Percentiles rank a stretch among this genome's conserved stretches.
Conservation (phyloP, 2,329 filamentous ascomycete species). For the Colletotrichum incanum region DNA sequence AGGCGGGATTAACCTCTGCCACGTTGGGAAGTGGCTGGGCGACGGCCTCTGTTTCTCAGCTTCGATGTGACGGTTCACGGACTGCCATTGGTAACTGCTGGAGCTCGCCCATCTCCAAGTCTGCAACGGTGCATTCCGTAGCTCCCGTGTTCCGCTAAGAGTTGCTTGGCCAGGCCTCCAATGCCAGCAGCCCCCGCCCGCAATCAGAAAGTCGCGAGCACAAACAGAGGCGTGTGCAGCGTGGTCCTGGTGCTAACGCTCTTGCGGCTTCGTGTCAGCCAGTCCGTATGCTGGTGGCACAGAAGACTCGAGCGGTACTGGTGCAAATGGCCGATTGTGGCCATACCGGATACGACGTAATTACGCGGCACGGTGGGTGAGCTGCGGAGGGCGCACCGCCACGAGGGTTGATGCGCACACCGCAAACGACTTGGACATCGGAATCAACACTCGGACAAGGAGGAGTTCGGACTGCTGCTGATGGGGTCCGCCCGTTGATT, state of each 20-base stretch:
- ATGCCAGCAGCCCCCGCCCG: background rate
- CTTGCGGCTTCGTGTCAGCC: background rate
- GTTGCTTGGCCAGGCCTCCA: constrained; percentile 6
- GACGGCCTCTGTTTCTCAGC: constrained; percentile 28
- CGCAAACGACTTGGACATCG: constrained; percentile 18
- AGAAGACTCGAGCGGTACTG: constrained; percentile 8
- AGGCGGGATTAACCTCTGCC: constrained; percentile 18
- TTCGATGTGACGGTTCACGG: constrained; percentile 1
- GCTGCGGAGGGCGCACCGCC: constrained; percentile 9
- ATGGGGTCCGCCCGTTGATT: background rate
- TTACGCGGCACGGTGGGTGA: constrained; percentile 23
- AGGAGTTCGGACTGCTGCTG: background rate
- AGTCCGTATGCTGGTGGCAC: constrained; percentile 2
- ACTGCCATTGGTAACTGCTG: constrained; percentile 1
- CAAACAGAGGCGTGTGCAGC: background rate
- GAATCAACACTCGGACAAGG: constrained; percentile 14
- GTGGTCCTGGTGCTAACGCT: background rate
- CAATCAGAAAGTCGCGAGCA: constrained; percentile 7
- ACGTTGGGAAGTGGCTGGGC: constrained; percentile 16
- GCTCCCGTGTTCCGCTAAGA: constrained; percentile 22
- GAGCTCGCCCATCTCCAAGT: constrained; percentile 10
- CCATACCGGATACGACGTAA: constrained; percentile 20
- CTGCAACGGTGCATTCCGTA: constrained; percentile 40
- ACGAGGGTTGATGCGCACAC: background rate
- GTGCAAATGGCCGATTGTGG: constrained; percentile 1